phyloP scores from a whole-genome alignment of 1,284 basidiomycete genomes.

The Irpex sp. region DNA sequence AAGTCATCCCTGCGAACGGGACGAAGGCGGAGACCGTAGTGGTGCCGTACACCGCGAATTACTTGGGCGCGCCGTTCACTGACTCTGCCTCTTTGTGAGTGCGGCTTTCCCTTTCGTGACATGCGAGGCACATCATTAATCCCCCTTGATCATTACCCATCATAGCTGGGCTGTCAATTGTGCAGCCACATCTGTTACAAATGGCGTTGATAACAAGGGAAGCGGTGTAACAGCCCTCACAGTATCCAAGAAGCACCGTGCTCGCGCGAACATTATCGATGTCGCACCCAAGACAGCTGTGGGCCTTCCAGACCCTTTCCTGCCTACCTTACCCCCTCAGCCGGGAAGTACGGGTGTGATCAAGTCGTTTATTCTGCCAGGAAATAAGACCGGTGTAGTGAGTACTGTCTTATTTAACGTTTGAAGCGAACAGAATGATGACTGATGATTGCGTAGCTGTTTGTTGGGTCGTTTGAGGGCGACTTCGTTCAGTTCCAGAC shows the following conservation, averaged over 20 bases:
- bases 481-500: constrained; percentile 47
- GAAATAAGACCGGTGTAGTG: constrained; percentile 55
- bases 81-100: constrained; percentile 49
- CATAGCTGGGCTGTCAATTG: constrained; percentile 58
- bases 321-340: constrained; percentile 41
- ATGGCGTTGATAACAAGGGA: constrained; percentile 46
- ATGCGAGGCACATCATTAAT: too few relatives aligned
- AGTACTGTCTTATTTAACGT: constrained; percentile 18
- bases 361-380: constrained; percentile 53
- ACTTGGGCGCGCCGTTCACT: constrained; percentile 43
- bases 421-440: neutral
- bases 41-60: constrained; percentile 49
- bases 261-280: constrained; percentile 41
- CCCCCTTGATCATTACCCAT: neutral
- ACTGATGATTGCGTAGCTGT: constrained; percentile 37
- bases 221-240: neutral
- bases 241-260: constrained; percentile 6
- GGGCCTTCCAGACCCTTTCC: constrained; percentile 43
- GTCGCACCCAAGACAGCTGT: constrained; percentile 34
- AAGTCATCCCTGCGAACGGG: constrained; percentile 40
- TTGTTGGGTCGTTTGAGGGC: constrained; percentile 54
- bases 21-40: constrained; percentile 43
- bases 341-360: constrained; percentile 48
- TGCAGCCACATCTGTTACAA: constrained; percentile 45
- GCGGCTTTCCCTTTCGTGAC: too few relatives aligned